Evolutionary conservation across 106 monocot species (phyloP), one percentile per base, ranked within the genome.

Genomic region (Apostasia ramifera): DNA sequence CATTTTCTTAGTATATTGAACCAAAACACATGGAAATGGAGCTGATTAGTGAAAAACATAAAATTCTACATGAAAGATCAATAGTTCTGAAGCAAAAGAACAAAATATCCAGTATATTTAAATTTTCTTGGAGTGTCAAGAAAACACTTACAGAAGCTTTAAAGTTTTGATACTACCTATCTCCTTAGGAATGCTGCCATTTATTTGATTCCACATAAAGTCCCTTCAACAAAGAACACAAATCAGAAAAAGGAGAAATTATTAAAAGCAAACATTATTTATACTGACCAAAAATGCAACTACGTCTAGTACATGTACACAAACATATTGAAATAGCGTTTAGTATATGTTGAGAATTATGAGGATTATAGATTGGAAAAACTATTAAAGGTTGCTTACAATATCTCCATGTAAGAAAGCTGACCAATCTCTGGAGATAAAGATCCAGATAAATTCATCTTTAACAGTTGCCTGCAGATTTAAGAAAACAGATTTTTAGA

Each of bases 141-240:
- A 53, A 63, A 78, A 15, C 66, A 93, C 98, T 90, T 99, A 99
- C 98, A 99, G 61, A 66, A 99, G 90, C 55, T 67, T 14, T 44
- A 99, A 74, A 15, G 98, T 82, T 69, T 70, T 88, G 67, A 99
- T 88, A 48, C 86, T 90, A 44, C 98, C 98, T 68, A 99, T 86
- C 69, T 99, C 98, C 85, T 90, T 90, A 40, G 98, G 98, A 48
- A 99, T 99, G 70, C 66, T 80, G 11, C 98, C 93, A 74, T 50
- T 82, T 69, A 99, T 85, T 37, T 77, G 46, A 68, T 99, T 99
- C 98, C 98, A 99, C 98, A 99, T 99, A 78, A 93, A 73, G 80
- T 93, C 90, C 87, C 98, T 99, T 74, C 82, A 86, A 75, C 70
- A 79, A 53, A 61, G 68, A 51, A 67, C 63, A 70, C 59, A 68